Evolutionary conservation across 345 rosid genomes (phyloP), one percentile per base, ranked within the genome.

Genomic region (Gossypium mustelinum): DNA sequence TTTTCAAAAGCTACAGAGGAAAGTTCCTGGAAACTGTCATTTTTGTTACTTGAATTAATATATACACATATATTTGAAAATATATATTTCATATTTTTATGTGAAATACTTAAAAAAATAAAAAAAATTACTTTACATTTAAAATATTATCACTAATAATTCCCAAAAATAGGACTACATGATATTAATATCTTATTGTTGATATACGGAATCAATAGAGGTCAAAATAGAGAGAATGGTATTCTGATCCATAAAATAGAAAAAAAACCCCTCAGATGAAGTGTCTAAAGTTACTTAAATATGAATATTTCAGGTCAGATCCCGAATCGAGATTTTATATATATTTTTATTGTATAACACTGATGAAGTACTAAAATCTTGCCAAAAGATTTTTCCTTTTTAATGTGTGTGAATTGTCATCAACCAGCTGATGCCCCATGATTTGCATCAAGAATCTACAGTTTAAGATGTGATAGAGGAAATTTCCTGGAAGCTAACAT

Each of bases 201-300:
- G 0, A 4, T 34, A 34, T 1, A 34, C 0, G 0, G 0, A 0
- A 34, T 4, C 6, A 34, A 4, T 0, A 0, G 39, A 34, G 0
- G 39, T 4, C 0, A 34, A 34, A 4, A 34, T 34, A 0, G 1
- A 34, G 39, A 0, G 0, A 34, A 34, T 34, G 0, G 39, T 4
- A 4, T 34, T 0, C 4, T 34, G 0, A 1, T 0, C 0, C 0
- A 34, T 4, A 34, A 34, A 34, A 34, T 34, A 34, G 1, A 34
- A 6, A 34, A 29, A 0, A 0, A 29, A 4, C 0, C 0, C 1
- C 1, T 29, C 1, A 4, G 0, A 4, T 34, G 0, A 34, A 29
- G 6, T 34, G 6, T 34, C 1, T 4, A 4, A 34, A 4, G 3
- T 29, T 4, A 4, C 1, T 29, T 29, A 29, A 29, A 29, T 4